Base-by-base conservation (phyloP, 1,284 basidiomycete species). In the Chondrostereum purpureum region DNA sequence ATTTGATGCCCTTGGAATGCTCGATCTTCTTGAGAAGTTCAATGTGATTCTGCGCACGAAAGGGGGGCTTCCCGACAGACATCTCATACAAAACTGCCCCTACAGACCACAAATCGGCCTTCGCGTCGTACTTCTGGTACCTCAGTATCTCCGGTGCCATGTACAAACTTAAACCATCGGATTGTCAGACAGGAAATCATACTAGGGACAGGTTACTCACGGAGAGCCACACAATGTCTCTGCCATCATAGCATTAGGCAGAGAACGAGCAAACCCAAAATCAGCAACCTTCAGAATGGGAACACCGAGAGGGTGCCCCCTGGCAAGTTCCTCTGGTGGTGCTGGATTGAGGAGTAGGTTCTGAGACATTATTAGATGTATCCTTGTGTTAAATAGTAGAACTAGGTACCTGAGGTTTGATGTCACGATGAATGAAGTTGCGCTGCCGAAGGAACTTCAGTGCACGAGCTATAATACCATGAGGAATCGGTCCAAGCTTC, bases 91-190 rank as follows among this genome's bases (percentile, higher is more conserved):
- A 70, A 2, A 99, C 95, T 0, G 96, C 93, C 5, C 95, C 96
- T 22, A 98, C 92, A 4, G 92, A 95, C 95, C 95, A 99, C 1
- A 99, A 73, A 60, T 99, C 95, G 1, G 92, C 95, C 62, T 94
- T 97, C 18, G 93, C 93, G 61, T 97, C 93, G 64, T 99, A 98
- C 65, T 95, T 96, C 67, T 99, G 89, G 63, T 97, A 97, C 16
- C 91, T 81, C 14, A 99, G 70, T 53, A 99, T 99, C 66, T 99
- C 95, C 0, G 95, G 95, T 0, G 96, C 95, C 95, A 99, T 99
- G 68, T 99, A 99, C 22, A 99, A 68, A 39, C 88, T 91, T 54
- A 4, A 22, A 12, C 17, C 13, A 4, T 33, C 13, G 22, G 14
- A 5, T 14, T 24, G 23, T 43, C 14, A 42, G 43, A n/a, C 24